These are phyloP conservation scores for Syzygium aqueum DNA, from an alignment of 345 rosid genomes.

Conservation along the genomic window DNA sequence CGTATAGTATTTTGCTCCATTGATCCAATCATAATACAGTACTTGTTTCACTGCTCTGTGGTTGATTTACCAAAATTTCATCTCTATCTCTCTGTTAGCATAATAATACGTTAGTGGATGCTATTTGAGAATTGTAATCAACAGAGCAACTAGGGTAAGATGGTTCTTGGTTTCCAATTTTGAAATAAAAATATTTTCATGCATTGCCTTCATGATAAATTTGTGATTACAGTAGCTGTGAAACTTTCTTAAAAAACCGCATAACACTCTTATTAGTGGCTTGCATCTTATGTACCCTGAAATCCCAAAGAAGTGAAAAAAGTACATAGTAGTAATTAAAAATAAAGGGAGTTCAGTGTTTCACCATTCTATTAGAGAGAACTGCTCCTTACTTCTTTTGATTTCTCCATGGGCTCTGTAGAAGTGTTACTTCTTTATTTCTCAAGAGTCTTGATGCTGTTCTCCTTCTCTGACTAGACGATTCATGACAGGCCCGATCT, in stretches of 20 bases:
- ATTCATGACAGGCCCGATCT: constrained; percentile 82
- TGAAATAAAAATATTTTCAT: neutral
- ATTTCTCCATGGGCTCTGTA: neutral
- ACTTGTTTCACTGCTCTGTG: neutral
- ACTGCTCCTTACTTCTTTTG: neutral
- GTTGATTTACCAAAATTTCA: neutral
- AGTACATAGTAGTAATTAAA: neutral
- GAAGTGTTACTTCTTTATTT: neutral
- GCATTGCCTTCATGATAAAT: neutral
- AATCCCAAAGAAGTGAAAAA: neutral
- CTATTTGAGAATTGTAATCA: neutral
- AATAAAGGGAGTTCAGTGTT: neutral
- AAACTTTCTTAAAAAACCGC: too few species aligned
- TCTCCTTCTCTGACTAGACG: neutral
- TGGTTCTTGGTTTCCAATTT: neutral
- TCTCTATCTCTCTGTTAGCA: neutral
- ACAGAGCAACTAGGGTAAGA: neutral
- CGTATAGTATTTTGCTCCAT: neutral
- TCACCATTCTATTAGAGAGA: neutral
- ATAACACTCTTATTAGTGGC: neutral
- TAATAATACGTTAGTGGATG: neutral
- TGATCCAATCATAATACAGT: neutral
- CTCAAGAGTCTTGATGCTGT: neutral
- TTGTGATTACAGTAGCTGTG: neutral
- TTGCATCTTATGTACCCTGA: neutral